Evolutionary conservation across 2,329 filamentous ascomycete species (phyloP).

Genomic region (Colletotrichum musicola): DNA sequence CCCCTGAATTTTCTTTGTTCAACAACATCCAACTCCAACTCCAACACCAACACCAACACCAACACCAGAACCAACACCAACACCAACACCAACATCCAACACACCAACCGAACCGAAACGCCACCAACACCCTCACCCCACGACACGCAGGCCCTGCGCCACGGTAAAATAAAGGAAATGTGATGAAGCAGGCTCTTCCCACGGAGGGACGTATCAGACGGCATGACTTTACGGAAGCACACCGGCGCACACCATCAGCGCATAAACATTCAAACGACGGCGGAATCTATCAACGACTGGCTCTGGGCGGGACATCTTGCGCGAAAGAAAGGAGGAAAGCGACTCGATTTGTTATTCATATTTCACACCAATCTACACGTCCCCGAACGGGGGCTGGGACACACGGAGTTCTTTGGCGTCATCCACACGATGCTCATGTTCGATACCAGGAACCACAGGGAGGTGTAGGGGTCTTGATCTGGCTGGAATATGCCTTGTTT

Average conservation of each 20-base stretch:
- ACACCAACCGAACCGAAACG: constrained; percentile 13
- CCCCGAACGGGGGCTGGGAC: constrained; percentile 6
- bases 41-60: neutral
- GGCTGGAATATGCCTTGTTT: constrained; percentile 23
- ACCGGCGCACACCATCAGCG: constrained; percentile 26
- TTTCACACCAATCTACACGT: constrained; percentile 26
- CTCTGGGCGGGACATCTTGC: constrained; percentile 30
- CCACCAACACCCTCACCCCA: constrained; percentile 13
- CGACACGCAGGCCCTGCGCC: constrained; percentile 27
- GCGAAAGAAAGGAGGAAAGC: constrained; percentile 35
- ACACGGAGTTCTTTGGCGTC: constrained; percentile 39
- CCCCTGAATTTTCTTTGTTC: constrained; percentile 32
- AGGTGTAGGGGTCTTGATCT: constrained; percentile 20
- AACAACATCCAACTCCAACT: neutral
- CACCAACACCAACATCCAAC: constrained; percentile 1
- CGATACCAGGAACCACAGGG: constrained; percentile 38
- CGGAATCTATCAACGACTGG: constrained; percentile 22
- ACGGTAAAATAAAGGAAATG: constrained; percentile 28
- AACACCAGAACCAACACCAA: too few species aligned
- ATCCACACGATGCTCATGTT: constrained; percentile 40
- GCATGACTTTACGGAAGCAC: constrained; percentile 37
- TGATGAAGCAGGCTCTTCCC: constrained; percentile 40
- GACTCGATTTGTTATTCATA: constrained; percentile 26
- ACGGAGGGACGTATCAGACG: constrained; percentile 28
- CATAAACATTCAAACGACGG: constrained; percentile 24